These are phyloP conservation scores for Zychaea mexicana DNA, from an alignment of 371 early-diverging fungal genomes.

Conservation along the genomic window DNA sequence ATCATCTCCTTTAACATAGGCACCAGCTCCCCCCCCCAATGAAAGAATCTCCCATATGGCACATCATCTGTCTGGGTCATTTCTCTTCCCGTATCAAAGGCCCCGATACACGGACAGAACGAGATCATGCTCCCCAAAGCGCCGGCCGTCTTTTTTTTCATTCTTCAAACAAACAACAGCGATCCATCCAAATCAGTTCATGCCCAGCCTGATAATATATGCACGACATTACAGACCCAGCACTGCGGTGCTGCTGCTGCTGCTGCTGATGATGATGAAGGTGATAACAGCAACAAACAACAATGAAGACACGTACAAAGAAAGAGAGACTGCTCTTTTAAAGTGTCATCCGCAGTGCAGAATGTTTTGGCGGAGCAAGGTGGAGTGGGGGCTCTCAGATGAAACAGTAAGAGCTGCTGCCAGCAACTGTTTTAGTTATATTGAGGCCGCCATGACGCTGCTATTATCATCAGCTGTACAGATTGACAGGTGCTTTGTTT, in stretches of 20 bases:
- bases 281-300: too few species aligned
- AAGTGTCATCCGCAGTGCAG: too few species aligned
- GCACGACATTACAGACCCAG: background rate
- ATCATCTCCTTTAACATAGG: too few species aligned
- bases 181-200: background rate
- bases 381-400: too few species aligned
- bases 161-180: background rate
- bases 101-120: background rate
- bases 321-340: too few species aligned
- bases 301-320: too few species aligned
- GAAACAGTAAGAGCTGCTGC: background rate
- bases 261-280: too few species aligned
- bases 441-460: background rate
- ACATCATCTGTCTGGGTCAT: conserved; percentile 1
- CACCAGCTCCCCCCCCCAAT: background rate
- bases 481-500: background rate
- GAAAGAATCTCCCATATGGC: background rate
- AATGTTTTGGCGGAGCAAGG: too few species aligned
- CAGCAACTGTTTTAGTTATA: background rate
- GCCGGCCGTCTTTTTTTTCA: background rate
- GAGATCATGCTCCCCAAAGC: background rate
- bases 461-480: background rate
- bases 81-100: background rate
- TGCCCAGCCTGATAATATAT: background rate
- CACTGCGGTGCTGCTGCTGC: too few species aligned